Evolutionary conservation across 805 yeast genomes (phyloP).

Genomic region (Saccharomycopsis malanga): DNA sequence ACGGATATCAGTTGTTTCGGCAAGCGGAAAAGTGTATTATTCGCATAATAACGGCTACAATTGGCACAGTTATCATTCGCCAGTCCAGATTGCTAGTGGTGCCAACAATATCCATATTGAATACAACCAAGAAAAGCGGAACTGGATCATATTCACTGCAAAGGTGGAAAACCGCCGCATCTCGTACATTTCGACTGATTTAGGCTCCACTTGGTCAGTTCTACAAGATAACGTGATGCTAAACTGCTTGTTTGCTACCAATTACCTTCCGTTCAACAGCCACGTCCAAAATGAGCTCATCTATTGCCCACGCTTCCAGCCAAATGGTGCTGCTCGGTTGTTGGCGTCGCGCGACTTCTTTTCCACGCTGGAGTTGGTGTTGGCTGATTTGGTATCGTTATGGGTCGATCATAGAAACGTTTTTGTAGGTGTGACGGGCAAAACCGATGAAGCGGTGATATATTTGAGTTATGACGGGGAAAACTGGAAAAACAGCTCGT

Average conservation of each 20-base stretch:
- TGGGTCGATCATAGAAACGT: conserved; percentile 7
- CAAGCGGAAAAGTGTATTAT: conserved; percentile 36
- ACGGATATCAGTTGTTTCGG: not conserved
- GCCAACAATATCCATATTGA: not conserved
- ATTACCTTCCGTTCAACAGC: not conserved
- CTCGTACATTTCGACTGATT: conserved; percentile 18
- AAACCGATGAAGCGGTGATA: not conserved
- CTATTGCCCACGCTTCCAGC: conserved; percentile 7
- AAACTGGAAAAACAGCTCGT: conserved; percentile 1
- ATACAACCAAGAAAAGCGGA: not conserved
- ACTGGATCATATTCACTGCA: conserved; percentile 19
- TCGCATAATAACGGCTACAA: conserved; percentile 63
- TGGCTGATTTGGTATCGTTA: conserved; percentile 1
- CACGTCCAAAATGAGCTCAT: conserved; percentile 1
- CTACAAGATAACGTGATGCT: conserved; percentile 12
- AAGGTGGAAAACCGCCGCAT: not conserved
- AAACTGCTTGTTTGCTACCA: conserved; percentile 9
- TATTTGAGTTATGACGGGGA: conserved; percentile 4
- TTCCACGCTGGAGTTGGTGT: not conserved
- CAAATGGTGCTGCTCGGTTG: not conserved
- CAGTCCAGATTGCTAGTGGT: not conserved
- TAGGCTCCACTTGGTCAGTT: conserved; percentile 16
- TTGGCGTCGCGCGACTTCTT: conserved; percentile 18
- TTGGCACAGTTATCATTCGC: conserved; percentile 32
- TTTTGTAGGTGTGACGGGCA: conserved; percentile 1